Conservation (phyloP, 2,329 filamentous ascomycete genomes). For the Diplodia seriata region DNA sequence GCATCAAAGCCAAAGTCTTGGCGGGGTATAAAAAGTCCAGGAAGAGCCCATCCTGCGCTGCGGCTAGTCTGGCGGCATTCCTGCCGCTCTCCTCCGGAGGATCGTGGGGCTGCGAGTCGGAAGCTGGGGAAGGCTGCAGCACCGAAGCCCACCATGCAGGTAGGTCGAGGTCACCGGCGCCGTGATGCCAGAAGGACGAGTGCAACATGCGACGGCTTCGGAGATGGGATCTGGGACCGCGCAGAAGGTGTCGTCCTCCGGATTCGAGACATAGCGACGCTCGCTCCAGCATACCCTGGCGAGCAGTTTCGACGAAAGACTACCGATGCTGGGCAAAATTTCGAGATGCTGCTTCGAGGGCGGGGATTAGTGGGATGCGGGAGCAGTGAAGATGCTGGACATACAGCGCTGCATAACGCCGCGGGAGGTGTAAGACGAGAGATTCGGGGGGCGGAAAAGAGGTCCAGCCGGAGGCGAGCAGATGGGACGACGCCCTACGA, state of each 20-base stretch:
- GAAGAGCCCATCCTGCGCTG: slow-evolving; percentile 35
- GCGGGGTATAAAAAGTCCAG: slow-evolving; percentile 59
- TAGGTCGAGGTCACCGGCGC: slow-evolving; percentile 55
- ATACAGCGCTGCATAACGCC: slow-evolving; percentile 30
- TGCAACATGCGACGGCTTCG: slow-evolving; percentile 59
- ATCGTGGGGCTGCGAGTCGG: not conserved
- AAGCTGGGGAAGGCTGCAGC: slow-evolving; percentile 24
- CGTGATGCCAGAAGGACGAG: slow-evolving; percentile 64
- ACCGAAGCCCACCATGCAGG: slow-evolving; percentile 42
- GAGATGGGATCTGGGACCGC: slow-evolving; percentile 48
- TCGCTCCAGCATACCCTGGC: slow-evolving; percentile 63
- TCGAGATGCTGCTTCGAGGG: not conserved
- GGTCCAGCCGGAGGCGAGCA: not conserved
- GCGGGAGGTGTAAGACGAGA: not conserved
- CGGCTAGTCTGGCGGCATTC: not conserved
- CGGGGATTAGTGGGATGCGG: slow-evolving; percentile 12
- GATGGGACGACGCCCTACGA: not conserved
- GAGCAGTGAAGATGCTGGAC: not conserved
- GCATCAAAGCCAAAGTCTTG: slow-evolving; percentile 51
- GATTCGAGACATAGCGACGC: slow-evolving; percentile 65
- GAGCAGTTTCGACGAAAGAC: slow-evolving; percentile 23
- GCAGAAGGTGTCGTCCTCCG: slow-evolving; percentile 60
- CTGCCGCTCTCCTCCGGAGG: slow-evolving; percentile 20
- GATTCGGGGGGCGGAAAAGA: not conserved
- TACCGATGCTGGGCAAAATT: slow-evolving; percentile 4